Base-by-base conservation (phyloP, 345 rosid genomes). In the Hypericum androsaemum region DNA sequence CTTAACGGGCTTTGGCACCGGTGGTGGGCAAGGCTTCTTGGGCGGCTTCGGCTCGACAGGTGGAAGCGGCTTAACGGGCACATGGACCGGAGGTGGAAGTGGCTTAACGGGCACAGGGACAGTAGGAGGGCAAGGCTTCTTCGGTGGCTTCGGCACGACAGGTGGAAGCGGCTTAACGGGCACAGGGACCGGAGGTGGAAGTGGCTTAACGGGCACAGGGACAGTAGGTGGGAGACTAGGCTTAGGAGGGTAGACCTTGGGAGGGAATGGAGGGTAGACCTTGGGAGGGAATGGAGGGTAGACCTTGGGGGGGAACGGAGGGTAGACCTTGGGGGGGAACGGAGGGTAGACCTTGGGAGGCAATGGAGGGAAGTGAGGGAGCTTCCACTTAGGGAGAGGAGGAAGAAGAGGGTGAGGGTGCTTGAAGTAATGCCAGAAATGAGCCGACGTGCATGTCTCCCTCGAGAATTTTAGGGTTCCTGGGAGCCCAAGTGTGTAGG, bases 381-480 rank as follows among this genome's bases (percentile, higher is more conserved):
- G 58, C 36, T 61, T 56, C 45, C 48, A 47, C 10, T 53, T 36
- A 22, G 66, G 47, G 17, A 46, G 22, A 12, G 12, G 32, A 22
- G 32, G 32, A 4, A 22, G 32, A 22, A 22, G 32, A 22, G 32
- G 32, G 32, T 22, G 50, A 58, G 77, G 81, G 53, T 56, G 13
- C 59, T 73, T 57, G 40, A 53, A 59, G 49, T 60, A 47, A 54
- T 72, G 97, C 88, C 80, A 76, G 8, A 82, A 50, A 61, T 69
- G 69, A 0, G 80, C 78, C 0, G 94, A 82, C 43, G 77, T 49
- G 45, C 97, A 89, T 0, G 84, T 68, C 11, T 55, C 61, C 0
- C 86, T 76, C 1, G 85, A 80, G 65, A 86, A 76, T 41, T 66
- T 86, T 1, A 89, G 67, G 39, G 73, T 86, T 51, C 86, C 88